phyloP scores from a whole-genome alignment of 2,329 filamentous ascomycete species.

The Cladobotryum protrusum region DNA sequence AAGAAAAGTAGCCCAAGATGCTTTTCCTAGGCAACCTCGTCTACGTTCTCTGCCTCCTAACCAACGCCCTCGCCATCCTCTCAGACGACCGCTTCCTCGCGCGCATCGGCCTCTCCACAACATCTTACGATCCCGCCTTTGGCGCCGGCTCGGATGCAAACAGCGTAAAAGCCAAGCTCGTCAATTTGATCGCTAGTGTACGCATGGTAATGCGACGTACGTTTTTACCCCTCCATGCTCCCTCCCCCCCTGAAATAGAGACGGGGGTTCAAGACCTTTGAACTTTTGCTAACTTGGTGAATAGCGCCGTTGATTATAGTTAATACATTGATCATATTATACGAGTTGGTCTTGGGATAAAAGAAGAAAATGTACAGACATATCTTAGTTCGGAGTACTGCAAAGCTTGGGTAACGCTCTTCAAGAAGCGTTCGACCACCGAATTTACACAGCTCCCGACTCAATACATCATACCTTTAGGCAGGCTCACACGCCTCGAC shows the following conservation, averaged over 20 bases:
- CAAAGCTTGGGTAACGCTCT: too few relatives aligned
- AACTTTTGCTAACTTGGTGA: background rate
- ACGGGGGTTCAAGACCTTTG: background rate
- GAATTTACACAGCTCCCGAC: too few relatives aligned
- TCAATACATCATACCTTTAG: too few relatives aligned
- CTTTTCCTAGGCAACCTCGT: slow-evolving; percentile 66
- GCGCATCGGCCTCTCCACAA: slow-evolving; percentile 74
- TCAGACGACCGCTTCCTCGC: slow-evolving; percentile 90
- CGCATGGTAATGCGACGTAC: slow-evolving; percentile 87
- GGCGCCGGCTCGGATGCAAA: slow-evolving; percentile 60
- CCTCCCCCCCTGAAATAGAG: background rate
- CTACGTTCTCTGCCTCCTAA: slow-evolving; percentile 75
- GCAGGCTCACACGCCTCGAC: too few relatives aligned
- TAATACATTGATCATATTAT: slow-evolving; percentile 77
- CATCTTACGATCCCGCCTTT: slow-evolving; percentile 69
- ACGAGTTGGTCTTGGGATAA: slow-evolving; percentile 56
- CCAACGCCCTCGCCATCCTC: slow-evolving; percentile 89
- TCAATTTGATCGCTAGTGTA: slow-evolving; percentile 85
- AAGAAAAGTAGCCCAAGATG: slow-evolving; percentile 38
- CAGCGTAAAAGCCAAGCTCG: slow-evolving; percentile 78
- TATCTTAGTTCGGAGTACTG: background rate
- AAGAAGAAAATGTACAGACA: background rate
- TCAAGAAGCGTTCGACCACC: too few relatives aligned
- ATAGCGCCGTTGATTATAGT: slow-evolving; percentile 81
- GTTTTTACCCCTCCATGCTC: slow-evolving; percentile 11